phyloP scores from a whole-genome alignment of 768 basidiomycete genomes.

The Sistotremastrum niveocremeum region DNA sequence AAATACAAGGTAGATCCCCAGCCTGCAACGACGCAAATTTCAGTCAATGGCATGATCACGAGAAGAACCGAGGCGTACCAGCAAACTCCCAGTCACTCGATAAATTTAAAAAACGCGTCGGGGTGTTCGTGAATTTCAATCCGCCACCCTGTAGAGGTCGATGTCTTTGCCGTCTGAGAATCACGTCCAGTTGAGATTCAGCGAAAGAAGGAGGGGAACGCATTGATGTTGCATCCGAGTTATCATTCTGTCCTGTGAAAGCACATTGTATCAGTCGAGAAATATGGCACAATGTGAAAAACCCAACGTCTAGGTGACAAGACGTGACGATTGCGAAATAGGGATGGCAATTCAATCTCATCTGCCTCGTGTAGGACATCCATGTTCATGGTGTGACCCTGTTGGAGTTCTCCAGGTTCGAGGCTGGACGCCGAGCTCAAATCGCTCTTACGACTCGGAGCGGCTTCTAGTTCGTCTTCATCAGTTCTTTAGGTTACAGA shows the following conservation, averaged over 20 bases:
- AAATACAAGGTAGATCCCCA: constrained; percentile 46
- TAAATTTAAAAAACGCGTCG: constrained; percentile 51
- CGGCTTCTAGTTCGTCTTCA: too few species aligned
- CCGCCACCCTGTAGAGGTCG: constrained; percentile 32
- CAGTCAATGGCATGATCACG: neutral
- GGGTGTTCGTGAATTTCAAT: constrained; percentile 24
- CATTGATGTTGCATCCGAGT: neutral
- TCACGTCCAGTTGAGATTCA: constrained; percentile 38
- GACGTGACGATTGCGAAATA: too few species aligned
- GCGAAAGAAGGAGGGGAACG: constrained; percentile 29
- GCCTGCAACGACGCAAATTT: constrained; percentile 11
- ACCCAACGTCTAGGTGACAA: too few species aligned
- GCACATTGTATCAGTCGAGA: too few species aligned
- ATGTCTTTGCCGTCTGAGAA: constrained; percentile 45
- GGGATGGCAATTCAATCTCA: too few species aligned
- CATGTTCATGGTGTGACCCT: too few species aligned
- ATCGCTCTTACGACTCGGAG: too few species aligned
- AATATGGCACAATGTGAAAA: too few species aligned
- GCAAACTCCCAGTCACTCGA: constrained; percentile 57
- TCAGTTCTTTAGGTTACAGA: too few species aligned
- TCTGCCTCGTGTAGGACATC: too few species aligned
- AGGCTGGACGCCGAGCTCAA: too few species aligned
- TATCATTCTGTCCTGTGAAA: neutral
- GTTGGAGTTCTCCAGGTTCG: too few species aligned
- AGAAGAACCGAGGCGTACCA: constrained; percentile 12